Evolutionary conservation across 495 filamentous ascomycete species (phyloP), one percentile per base, ranked within the genome.

Genomic region (Penicillium pulvis): DNA sequence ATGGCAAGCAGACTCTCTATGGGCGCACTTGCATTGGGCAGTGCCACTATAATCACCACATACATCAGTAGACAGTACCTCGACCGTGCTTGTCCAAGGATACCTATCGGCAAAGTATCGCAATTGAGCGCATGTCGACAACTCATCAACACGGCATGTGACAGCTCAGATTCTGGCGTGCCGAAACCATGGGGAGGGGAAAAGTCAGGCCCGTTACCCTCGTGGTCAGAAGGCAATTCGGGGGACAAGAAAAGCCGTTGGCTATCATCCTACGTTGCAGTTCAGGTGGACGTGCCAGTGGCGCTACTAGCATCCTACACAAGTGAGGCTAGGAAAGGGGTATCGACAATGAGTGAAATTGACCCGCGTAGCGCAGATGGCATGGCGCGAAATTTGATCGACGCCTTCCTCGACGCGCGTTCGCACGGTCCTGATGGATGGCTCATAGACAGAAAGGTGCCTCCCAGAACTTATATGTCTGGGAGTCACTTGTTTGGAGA

Each of bases 61-160:
- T 52, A 41, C 10, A 41, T 41, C 50, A 20, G 50, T 41, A 52
- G 42, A 52, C 50, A 52, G 42, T 52, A 41, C 11, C 50, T 52
- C 31, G 50, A 52, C 14, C 50, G 12, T 11, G n/a, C 50, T 4
- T 52, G 33, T 20, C 50, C 50, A 20, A 52, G 50, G 33, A 52
- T 52, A 10, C 33, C 50, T 23, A 14, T 52, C 17, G 24, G 19
- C 50, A 52, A 52, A 52, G 50, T 52, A 39, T 52, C 50, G 14
- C 50, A 36, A 26, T 41, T 52, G 33, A 62, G 60, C 49, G 60
- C 55, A 41, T 63, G 60, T 48, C 60, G 60, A 23, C 53, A 52
- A 33, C 51, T 63, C 12, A 9, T 63, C 19, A 51, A 58, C 11
- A 51, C 6, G 12, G 24, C 57, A 6, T 19, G 44, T 16, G 17